Base-by-base conservation (phyloP, 2,329 filamentous ascomycete species). In the Thelonectria blattea region DNA sequence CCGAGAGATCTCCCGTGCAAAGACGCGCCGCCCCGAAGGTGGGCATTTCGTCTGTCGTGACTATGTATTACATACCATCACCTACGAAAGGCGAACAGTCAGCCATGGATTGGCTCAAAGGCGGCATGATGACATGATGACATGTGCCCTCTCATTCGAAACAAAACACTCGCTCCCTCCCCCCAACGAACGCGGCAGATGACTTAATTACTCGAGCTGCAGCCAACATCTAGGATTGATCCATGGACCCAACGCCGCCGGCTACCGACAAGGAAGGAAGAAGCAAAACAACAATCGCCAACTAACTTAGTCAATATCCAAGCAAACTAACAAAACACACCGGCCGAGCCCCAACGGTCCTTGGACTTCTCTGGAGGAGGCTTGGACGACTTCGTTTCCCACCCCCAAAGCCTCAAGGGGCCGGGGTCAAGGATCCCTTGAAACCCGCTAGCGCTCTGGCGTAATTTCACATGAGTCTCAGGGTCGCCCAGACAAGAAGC, bases 401-500 rank as follows among this genome's bases (percentile, higher is more conserved):
- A 24, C 22, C 22, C 22, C 22, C 3, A 24, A 24, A 6, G 3
- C 22, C 20, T 32, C 20, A 18, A 30, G 34, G 46, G 58, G 47
- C 52, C 61, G 58, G 68, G 68, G 53, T 65, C 64, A 66, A 65
- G 68, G 66, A 65, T 64, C 74, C 79, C 79, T 81, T 83, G 80
- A 85, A 85, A 85, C 83, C 78, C 79, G 78, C 80, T 81, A 81
- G 77, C 68, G 71, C 68, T 73, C 73, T 76, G 76, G 75, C 70
- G 74, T 75, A 81, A 81, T 80, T 79, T 83, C 80, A 79, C 73
- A 70, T 74, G 64, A 70, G 79, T 81, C 73, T 81, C 81, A 81
- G 76, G 72, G 54, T 51, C 47, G 73, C 77, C 76, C 52, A 67
- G 52, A 52, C 60, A 43, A 30, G 27, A 50, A 51, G 51, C 55